phyloP scores from a whole-genome alignment of 2,329 filamentous ascomycete species.

The Sclerotinia sclerotiorum region DNA sequence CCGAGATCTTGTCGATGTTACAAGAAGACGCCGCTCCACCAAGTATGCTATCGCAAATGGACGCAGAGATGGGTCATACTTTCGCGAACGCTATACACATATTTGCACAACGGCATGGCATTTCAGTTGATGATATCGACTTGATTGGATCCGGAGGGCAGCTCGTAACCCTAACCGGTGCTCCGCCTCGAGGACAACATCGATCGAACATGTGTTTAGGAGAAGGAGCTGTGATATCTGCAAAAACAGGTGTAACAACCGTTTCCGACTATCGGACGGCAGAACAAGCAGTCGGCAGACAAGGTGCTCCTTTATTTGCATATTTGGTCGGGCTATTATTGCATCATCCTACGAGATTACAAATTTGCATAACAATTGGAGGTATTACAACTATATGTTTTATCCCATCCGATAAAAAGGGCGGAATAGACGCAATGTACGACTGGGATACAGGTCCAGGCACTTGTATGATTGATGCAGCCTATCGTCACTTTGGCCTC shows the following conservation, averaged over 20 bases:
- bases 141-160: slow-evolving; percentile 40
- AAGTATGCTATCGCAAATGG: slow-evolving; percentile 41
- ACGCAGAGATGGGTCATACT: slow-evolving; percentile 40
- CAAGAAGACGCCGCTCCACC: slow-evolving; percentile 40
- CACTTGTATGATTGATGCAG: slow-evolving; percentile 38
- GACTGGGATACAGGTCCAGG: slow-evolving; percentile 41
- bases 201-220: slow-evolving; percentile 40
- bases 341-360: slow-evolving; percentile 38
- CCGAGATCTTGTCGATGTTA: slow-evolving; percentile 39
- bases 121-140: slow-evolving; percentile 40
- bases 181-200: slow-evolving; percentile 38
- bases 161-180: slow-evolving; percentile 37
- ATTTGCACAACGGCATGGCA: slow-evolving; percentile 38
- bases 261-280: slow-evolving; percentile 41
- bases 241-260: slow-evolving; percentile 40
- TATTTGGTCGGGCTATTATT: slow-evolving; percentile 39
- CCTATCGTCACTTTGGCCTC: slow-evolving; percentile 38
- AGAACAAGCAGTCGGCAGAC: slow-evolving; percentile 41
- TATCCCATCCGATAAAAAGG: slow-evolving; percentile 38
- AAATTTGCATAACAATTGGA: slow-evolving; percentile 40
- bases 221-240: slow-evolving; percentile 41
- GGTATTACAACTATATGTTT: slow-evolving; percentile 39
- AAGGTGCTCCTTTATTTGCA: slow-evolving; percentile 39
- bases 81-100: slow-evolving; percentile 40
- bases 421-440: slow-evolving; percentile 41